phyloP scores from a whole-genome alignment of 805 yeast genomes.

The Candida wancherniae region DNA sequence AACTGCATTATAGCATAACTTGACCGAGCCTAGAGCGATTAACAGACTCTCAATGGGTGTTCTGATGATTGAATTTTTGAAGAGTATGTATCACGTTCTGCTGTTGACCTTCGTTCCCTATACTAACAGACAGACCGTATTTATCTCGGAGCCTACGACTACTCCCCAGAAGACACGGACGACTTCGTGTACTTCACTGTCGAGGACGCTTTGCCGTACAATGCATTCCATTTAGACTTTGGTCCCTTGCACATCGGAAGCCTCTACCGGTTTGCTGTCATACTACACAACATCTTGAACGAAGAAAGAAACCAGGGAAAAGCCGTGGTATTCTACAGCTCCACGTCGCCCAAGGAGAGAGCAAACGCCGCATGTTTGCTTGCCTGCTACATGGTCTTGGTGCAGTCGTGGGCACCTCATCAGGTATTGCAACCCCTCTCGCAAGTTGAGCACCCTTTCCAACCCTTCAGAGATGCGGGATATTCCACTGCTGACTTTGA shows the following conservation, averaged over 20 bases:
- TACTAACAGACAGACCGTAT: slow-evolving; percentile 51
- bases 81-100: slow-evolving; percentile 28
- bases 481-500: slow-evolving; percentile 94
- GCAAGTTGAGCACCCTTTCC: slow-evolving; percentile 88
- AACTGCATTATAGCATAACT: too few species aligned
- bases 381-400: slow-evolving; percentile 90
- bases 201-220: slow-evolving; percentile 87
- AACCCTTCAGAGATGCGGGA: slow-evolving; percentile 96
- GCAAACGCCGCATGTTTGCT: slow-evolving; percentile 93
- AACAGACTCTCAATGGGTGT: too few species aligned
- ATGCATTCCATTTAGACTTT: slow-evolving; percentile 92
- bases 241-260: slow-evolving; percentile 95
- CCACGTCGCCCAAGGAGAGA: slow-evolving; percentile 73
- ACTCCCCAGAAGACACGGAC: slow-evolving; percentile 69
- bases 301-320: slow-evolving; percentile 79
- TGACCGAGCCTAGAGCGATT: too few species aligned
- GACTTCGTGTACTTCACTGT: slow-evolving; percentile 83
- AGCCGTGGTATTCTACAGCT: slow-evolving; percentile 86
- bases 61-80: slow-evolving; percentile 41
- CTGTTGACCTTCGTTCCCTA: not conserved
- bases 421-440: slow-evolving; percentile 92
- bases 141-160: slow-evolving; percentile 85
- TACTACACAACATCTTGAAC: slow-evolving; percentile 84
- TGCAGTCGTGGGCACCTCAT: slow-evolving; percentile 98
- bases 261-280: slow-evolving; percentile 90